These are phyloP conservation scores for Exophiala lecanii-corni DNA, from an alignment of 2,329 filamentous ascomycete species.

Conservation along the genomic window DNA sequence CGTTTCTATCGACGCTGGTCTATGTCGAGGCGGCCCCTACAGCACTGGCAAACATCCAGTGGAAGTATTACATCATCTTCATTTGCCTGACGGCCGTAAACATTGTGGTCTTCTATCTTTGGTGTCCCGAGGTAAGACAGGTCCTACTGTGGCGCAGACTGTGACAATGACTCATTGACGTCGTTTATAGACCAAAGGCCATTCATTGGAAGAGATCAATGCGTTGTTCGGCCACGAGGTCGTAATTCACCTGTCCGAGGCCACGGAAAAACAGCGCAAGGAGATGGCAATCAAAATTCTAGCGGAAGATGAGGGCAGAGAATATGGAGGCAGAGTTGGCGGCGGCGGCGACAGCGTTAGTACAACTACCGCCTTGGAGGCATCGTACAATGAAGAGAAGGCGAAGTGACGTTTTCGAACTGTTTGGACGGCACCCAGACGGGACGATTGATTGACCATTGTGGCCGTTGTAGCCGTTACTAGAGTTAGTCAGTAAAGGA, in stretches of 20 bases:
- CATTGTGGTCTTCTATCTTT: conserved; percentile 19
- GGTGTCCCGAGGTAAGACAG: conserved; percentile 39
- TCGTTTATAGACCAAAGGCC: conserved; percentile 14
- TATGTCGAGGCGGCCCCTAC: conserved; percentile 23
- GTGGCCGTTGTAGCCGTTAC: too few relatives aligned
- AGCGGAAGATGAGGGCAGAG: conserved; percentile 15
- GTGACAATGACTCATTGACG: not conserved
- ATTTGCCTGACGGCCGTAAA: conserved; percentile 40
- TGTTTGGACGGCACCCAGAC: too few relatives aligned
- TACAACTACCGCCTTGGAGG: conserved; percentile 2
- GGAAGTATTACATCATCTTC: conserved; percentile 32
- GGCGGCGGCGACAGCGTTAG: conserved; percentile 5
- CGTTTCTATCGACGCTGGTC: conserved; percentile 19
- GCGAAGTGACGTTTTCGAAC: too few relatives aligned
- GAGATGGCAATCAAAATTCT: conserved; percentile 12
- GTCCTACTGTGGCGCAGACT: not conserved
- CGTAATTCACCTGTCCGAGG: conserved; percentile 18
- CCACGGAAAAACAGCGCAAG: conserved; percentile 32
- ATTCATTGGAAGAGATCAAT: conserved; percentile 35
- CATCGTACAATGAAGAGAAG: too few relatives aligned
- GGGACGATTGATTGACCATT: too few relatives aligned
- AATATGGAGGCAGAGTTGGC: conserved; percentile 2
- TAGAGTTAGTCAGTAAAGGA: too few relatives aligned
- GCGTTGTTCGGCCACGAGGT: conserved; percentile 27
- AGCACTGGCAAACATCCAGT: conserved; percentile 32